Base-by-base conservation (phyloP, 371 early-diverging fungal species). In the Batkoa obscura region DNA sequence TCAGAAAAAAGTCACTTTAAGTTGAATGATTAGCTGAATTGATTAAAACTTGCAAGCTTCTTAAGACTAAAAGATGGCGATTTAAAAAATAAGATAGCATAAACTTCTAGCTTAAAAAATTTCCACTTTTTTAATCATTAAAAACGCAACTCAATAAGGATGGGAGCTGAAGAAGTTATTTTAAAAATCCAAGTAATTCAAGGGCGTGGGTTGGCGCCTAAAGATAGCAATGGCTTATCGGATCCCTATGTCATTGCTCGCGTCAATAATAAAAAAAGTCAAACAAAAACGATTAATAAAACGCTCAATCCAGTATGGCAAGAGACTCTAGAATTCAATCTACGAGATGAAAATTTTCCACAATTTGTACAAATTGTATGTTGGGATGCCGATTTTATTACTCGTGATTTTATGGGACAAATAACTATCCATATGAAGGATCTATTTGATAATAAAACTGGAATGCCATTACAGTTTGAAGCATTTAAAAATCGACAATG, bases 291-390 rank as follows among this genome's bases (percentile, higher is more conserved):
- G 3, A 62, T 84, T 55, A 65, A 72, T 55, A 75, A 81, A 55
- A 80, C 72, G 9, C 62, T 89, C 43, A 74, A 80, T 56, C 90
- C 90, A 0, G 72, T 69, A 23, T 89, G 90, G 87, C 73, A 85
- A 54, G 74, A 68, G 5, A 64, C 73, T 49, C 83, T 84, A 62
- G 81, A 80, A 36, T 73, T 84, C 62, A 66, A 65, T 17, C 43
- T 81, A 30, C 62, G 72, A 10, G 60, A 68, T 12, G 63, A 65
- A 45, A 70, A 70, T 17, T 57, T 68, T 13, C 75, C 76, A 1
- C 62, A 64, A 4, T 54, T 66, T 4, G 60, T 76, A 35, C 62
- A 65, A 15, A 61, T 78, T 23, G 74, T 71, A 23, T 72, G 80
- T 23, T 78, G 80, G 79, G 77, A 75, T 59, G 76, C 72, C 57